Evolutionary conservation across 345 rosid species (phyloP).

Genomic region (Lepidium africanum): DNA sequence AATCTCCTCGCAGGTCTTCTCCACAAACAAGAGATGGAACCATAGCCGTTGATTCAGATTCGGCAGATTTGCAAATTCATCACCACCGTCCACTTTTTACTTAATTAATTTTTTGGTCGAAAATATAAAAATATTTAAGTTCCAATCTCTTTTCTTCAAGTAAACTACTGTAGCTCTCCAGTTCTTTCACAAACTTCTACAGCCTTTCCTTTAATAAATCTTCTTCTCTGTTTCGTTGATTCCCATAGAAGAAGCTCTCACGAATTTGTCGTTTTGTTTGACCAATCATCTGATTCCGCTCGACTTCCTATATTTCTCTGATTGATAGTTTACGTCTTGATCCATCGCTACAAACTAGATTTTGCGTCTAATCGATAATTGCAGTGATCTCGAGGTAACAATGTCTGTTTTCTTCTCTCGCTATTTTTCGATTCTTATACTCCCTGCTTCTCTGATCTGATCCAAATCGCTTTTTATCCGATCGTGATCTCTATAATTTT

Average conservation of each 20-base stretch:
- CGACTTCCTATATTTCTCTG: not conserved
- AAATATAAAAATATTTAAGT: constrained; percentile 3
- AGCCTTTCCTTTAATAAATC: not conserved
- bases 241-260: constrained; percentile 3
- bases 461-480: not conserved
- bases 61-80: not conserved
- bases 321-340: not conserved
- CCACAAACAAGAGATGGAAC: not conserved
- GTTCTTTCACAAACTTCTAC: not conserved
- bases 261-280: not conserved
- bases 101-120: not conserved
- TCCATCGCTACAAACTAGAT: not conserved
- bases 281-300: not conserved
- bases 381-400: constrained; percentile 21
- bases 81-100: not conserved
- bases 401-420: not conserved
- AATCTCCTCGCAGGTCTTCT: not conserved
- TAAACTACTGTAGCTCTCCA: constrained; percentile 21
- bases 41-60: constrained; percentile 12
- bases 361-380: not conserved
- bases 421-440: not conserved
- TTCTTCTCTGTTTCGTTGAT: constrained; percentile 17
- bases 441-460: constrained; percentile 19
- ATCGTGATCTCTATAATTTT: not conserved
- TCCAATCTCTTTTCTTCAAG: constrained; percentile 18